Percentiles rank a stretch among this genome's conserved stretches.
phyloP scores from a whole-genome alignment of 805 yeast genomes.

The Kuraishia borneana region DNA sequence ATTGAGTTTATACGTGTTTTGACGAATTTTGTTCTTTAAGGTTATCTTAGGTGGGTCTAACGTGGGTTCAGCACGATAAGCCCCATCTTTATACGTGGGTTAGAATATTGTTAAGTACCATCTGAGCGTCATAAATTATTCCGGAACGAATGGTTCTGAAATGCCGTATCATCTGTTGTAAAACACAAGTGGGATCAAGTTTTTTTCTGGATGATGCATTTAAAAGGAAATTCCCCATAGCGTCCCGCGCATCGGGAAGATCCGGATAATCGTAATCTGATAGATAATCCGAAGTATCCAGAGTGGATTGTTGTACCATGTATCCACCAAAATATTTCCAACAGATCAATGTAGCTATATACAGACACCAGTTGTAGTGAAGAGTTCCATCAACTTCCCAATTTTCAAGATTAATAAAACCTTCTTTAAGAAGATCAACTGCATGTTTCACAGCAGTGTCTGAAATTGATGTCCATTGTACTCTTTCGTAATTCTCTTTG shows the following conservation, averaged over 20 bases:
- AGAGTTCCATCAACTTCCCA: conserved; percentile 11
- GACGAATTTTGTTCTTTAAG: too few relatives aligned
- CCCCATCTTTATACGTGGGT: too few relatives aligned
- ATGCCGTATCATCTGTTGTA: conserved; percentile 5
- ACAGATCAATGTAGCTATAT: conserved; percentile 7
- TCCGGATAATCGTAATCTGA: not conserved
- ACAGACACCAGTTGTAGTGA: conserved; percentile 10
- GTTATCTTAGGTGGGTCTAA: too few relatives aligned
- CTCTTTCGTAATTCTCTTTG: conserved; percentile 3
- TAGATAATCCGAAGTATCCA: not conserved
- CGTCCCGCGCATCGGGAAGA: not conserved
- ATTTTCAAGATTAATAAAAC: conserved; percentile 6
- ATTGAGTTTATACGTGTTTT: too few relatives aligned
- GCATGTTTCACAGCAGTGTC: conserved; percentile 9
- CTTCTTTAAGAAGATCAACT: conserved; percentile 6
- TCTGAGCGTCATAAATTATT: conserved; percentile 5
- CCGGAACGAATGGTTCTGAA: conserved; percentile 3
- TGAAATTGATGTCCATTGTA: conserved; percentile 5
- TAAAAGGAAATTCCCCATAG: conserved; percentile 4
- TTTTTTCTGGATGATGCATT: conserved; percentile 1
- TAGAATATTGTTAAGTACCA: not conserved
- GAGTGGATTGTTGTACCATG: too few relatives aligned
- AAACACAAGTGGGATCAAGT: conserved; percentile 4
- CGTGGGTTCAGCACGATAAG: too few relatives aligned
- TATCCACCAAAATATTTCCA: conserved; percentile 8